phyloP scores from a whole-genome alignment of 768 basidiomycete genomes.

The Termitomyces sp. region DNA sequence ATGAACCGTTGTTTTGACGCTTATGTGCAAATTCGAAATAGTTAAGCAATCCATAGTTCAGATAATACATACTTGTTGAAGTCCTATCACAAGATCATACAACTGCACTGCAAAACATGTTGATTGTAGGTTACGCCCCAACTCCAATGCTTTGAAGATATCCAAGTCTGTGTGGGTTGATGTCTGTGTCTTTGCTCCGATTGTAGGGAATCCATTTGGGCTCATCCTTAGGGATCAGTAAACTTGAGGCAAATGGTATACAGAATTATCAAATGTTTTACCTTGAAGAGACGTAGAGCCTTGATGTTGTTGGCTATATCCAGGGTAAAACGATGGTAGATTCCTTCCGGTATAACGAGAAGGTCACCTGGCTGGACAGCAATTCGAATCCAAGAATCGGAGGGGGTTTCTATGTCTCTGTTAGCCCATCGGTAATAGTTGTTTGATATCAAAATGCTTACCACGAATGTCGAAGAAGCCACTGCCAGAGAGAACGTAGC shows the following conservation, averaged over 20 bases:
- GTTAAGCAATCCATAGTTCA: not conserved
- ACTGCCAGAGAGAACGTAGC: constrained; percentile 81
- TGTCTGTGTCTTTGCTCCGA: constrained; percentile 56
- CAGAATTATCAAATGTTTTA: constrained; percentile 19
- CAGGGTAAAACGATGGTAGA: constrained; percentile 93
- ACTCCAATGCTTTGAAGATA: constrained; percentile 54
- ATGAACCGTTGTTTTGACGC: not conserved
- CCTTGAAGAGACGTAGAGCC: constrained; percentile 84
- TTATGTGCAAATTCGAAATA: not conserved
- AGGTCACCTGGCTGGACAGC: constrained; percentile 76
- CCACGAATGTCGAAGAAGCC: constrained; percentile 93
- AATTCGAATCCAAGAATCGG: constrained; percentile 79
- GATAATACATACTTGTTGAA: not conserved
- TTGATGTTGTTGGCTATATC: constrained; percentile 71
- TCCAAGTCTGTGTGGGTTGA: constrained; percentile 53
- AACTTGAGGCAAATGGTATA: not conserved
- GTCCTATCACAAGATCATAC: constrained; percentile 4
- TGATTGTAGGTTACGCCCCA: constrained; percentile 23
- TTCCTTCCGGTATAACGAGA: constrained; percentile 82
- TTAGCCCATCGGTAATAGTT: not conserved
- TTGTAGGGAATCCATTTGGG: constrained; percentile 87
- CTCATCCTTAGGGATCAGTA: constrained; percentile 55
- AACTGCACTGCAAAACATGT: not conserved
- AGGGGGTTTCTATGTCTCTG: constrained; percentile 44
- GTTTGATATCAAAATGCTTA: constrained; percentile 25